These are phyloP conservation scores for Claviceps monticola DNA, from an alignment of 2,329 filamentous ascomycete species.

Conservation along the genomic window DNA sequence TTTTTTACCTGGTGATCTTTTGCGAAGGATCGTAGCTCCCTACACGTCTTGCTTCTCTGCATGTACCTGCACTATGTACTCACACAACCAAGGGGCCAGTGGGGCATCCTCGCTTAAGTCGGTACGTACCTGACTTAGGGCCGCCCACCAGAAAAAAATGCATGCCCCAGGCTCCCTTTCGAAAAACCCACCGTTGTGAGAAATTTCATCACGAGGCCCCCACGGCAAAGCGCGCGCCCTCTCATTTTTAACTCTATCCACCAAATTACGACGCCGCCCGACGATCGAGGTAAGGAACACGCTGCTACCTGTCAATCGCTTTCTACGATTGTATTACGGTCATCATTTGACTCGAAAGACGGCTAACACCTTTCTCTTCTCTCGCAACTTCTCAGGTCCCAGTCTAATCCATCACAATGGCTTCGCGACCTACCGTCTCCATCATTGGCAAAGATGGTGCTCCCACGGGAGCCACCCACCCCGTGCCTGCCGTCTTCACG, in stretches of 20 bases:
- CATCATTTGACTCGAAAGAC: too few species aligned
- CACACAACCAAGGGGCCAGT: not conserved
- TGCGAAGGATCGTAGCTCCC: too few species aligned
- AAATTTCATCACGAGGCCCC: slow-evolving; percentile 21
- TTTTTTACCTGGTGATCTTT: too few species aligned
- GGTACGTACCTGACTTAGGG: slow-evolving; percentile 22
- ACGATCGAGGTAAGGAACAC: slow-evolving; percentile 24
- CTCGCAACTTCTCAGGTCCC: slow-evolving; percentile 6
- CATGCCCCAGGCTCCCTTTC: not conserved
- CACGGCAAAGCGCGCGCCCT: not conserved
- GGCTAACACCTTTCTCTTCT: not conserved
- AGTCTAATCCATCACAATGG: slow-evolving; percentile 50
- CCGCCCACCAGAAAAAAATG: slow-evolving; percentile 26
- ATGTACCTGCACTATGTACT: not conserved
- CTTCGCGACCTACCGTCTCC: slow-evolving; percentile 93
- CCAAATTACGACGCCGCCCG: slow-evolving; percentile 26
- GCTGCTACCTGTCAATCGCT: not conserved
- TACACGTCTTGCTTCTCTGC: too few species aligned
- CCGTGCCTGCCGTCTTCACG: slow-evolving; percentile 93
- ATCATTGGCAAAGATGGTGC: slow-evolving; percentile 94
- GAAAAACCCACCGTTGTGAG: slow-evolving; percentile 18
- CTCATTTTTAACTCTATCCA: slow-evolving; percentile 14
- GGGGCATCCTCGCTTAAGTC: slow-evolving; percentile 13
- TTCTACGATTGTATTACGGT: not conserved
- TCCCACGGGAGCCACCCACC: slow-evolving; percentile 75